Evolutionary conservation across 768 basidiomycete species (phyloP), one percentile per base, ranked within the genome.

Genomic region (Auricularia auricula-judae): DNA sequence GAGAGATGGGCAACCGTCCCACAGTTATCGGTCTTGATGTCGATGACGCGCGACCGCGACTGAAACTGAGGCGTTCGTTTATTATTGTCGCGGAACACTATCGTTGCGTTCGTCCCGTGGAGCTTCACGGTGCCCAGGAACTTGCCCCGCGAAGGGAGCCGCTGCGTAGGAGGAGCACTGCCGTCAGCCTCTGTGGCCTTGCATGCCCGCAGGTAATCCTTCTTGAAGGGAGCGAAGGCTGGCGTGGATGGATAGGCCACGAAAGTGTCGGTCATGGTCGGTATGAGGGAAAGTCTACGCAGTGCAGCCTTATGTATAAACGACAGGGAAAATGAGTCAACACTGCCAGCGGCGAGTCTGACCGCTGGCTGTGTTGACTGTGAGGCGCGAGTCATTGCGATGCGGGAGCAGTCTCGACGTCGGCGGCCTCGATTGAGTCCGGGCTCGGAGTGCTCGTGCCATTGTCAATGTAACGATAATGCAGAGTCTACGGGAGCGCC

Each of bases 81-180:
- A 29, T 59, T 10, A 59, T n/a, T n/a, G 59, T 39, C 33, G 36
- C 39, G 59, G 43, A 34, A 42, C n/a, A 39, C 39, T 36, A 65
- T 35, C 11, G 58, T 65, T 23, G 59, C 59, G 39, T 65, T 65
- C 21, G 64, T 61, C 10, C 64, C 64, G 34, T 65, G 64, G 33
- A 65, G 56, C 42, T 65, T 65, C n/a, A 65, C 59, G 23, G 64
- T 65, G 39, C 64, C 64, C 23, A 65, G 60, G 59, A 65, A 61
- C 36, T 34, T 64, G 23, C 54, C 47, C 16, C 39, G 47, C 63
- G 47, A 18, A 11, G 34, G 34, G 12, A 42, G 23, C 35, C 12
- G 36, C 36, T 60, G 12, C 10, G 29, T 23, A 23, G 59, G 29
- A 29, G 29, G 29, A 29, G 29, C 12, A 34, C 7, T 34, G 36